Conservation (phyloP, 2,329 filamentous ascomycete genomes). For the Ophiostoma piceae region DNA sequence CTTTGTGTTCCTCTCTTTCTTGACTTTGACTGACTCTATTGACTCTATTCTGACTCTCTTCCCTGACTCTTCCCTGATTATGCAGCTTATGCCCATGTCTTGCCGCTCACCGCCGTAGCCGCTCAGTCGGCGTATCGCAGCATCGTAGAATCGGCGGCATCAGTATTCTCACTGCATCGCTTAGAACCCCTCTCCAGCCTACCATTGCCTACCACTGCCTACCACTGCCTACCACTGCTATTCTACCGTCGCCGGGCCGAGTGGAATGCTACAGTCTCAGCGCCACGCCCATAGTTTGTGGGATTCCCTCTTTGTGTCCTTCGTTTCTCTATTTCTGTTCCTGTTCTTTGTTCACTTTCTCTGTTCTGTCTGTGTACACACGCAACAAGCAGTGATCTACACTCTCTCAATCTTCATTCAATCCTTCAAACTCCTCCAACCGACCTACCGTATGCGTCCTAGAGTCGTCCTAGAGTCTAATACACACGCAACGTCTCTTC, state of each 20-base stretch:
- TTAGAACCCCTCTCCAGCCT: not conserved
- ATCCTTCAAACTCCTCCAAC: not conserved
- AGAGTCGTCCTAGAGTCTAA: not conserved
- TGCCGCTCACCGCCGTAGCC: not conserved
- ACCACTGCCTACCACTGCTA: not conserved
- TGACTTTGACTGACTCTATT: not conserved
- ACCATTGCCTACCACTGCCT: too few relatives aligned
- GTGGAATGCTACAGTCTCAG: slow-evolving; percentile 1
- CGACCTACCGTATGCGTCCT: not conserved
- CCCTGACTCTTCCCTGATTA: not conserved
- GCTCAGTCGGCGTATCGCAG: not conserved
- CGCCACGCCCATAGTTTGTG: not conserved
- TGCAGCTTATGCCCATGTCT: not conserved
- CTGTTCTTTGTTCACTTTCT: not conserved
- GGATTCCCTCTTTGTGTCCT: not conserved
- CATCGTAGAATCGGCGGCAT: too few relatives aligned
- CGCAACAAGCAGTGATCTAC: not conserved
- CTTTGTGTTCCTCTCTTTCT: not conserved
- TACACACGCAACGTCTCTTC: not conserved
- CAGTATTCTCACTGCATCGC: too few relatives aligned
- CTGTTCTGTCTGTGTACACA: not conserved
- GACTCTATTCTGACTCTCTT: not conserved
- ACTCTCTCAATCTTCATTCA: not conserved
- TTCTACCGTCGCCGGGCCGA: not conserved
- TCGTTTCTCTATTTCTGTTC: not conserved